Percentiles rank a stretch among this genome's conserved stretches.
Evolutionary conservation across 495 filamentous ascomycete species (phyloP).

Genomic region (Penicillium diatomitis): DNA sequence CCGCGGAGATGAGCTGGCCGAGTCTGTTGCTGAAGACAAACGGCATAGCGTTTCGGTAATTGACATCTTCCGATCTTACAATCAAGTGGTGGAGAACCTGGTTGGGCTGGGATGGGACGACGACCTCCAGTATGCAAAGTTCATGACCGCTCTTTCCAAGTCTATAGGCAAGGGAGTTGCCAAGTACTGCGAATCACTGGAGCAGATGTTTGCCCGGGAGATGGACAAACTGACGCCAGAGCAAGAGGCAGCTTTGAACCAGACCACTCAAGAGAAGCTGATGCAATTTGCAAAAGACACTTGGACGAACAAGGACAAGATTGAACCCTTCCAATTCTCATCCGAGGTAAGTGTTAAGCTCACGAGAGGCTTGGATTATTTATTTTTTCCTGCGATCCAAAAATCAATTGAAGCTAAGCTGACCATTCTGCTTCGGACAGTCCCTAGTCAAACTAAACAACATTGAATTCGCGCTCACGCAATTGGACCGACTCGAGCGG

Average conservation of each 20-base stretch:
- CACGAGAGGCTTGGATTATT: too few relatives aligned
- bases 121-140: conserved; percentile 86
- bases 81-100: conserved; percentile 79
- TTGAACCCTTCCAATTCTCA: conserved; percentile 96
- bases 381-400: too few relatives aligned
- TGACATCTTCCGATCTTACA: conserved; percentile 90
- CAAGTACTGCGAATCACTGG: conserved; percentile 85
- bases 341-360: conserved; percentile 54
- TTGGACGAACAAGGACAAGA: conserved; percentile 88
- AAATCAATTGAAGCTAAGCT: too few relatives aligned
- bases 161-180: conserved; percentile 74
- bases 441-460: conserved; percentile 98
- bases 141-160: conserved; percentile 93
- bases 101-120: conserved; percentile 84
- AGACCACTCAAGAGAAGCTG: conserved; percentile 83
- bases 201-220: conserved; percentile 78
- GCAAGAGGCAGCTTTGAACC: conserved; percentile 66
- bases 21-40: conserved; percentile 66
- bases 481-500: conserved; percentile 81
- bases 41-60: conserved; percentile 88
- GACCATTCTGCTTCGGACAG: conserved; percentile 29
- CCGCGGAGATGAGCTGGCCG: conserved; percentile 46
- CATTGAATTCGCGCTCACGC: conserved; percentile 82
- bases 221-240: conserved; percentile 87
- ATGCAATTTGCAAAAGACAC: conserved; percentile 89